Conservation (phyloP, 768 basidiomycete species). For the Aureoboletus auriporus region DNA sequence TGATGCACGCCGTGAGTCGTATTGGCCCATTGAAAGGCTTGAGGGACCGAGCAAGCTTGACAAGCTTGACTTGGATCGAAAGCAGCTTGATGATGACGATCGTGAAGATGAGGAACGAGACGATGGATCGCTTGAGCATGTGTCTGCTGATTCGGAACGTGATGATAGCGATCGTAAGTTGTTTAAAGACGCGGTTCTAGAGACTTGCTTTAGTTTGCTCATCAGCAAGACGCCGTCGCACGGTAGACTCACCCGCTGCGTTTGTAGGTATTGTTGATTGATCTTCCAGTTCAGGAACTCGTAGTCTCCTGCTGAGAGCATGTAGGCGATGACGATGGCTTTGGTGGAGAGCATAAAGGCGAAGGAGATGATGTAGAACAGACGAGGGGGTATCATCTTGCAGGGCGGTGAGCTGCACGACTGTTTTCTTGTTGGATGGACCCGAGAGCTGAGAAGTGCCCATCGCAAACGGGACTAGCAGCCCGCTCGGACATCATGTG, state of each 20-base stretch:
- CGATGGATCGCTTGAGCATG: constrained; percentile 27
- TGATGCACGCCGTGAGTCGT: constrained; percentile 20
- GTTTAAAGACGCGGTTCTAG: constrained; percentile 21
- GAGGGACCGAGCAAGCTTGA: constrained; percentile 25
- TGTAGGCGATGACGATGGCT: constrained; percentile 13
- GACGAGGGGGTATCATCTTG: constrained; percentile 15
- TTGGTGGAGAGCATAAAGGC: constrained; percentile 19
- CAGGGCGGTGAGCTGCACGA: not conserved
- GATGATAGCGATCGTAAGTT: constrained; percentile 22
- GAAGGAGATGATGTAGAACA: constrained; percentile 12
- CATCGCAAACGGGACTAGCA: constrained; percentile 3
- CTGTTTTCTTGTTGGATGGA: not conserved
- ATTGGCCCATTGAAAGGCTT: constrained; percentile 23
- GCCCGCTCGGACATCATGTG: constrained; percentile 1
- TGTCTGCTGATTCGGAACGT: constrained; percentile 27
- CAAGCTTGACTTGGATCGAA: constrained; percentile 26
- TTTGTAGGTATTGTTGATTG: constrained; percentile 16
- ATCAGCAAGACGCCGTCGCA: not conserved
- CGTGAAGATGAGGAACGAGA: constrained; percentile 27
- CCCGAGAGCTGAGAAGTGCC: not conserved
- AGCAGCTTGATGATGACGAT: constrained; percentile 29
- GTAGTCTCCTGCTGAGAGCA: constrained; percentile 19
- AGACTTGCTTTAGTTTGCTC: not conserved
- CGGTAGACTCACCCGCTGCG: constrained; percentile 14
- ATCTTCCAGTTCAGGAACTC: constrained; percentile 13